Evolutionary conservation across 106 monocot species (phyloP), one percentile per base, ranked within the genome.

Genomic region (Apostasia ramifera): DNA sequence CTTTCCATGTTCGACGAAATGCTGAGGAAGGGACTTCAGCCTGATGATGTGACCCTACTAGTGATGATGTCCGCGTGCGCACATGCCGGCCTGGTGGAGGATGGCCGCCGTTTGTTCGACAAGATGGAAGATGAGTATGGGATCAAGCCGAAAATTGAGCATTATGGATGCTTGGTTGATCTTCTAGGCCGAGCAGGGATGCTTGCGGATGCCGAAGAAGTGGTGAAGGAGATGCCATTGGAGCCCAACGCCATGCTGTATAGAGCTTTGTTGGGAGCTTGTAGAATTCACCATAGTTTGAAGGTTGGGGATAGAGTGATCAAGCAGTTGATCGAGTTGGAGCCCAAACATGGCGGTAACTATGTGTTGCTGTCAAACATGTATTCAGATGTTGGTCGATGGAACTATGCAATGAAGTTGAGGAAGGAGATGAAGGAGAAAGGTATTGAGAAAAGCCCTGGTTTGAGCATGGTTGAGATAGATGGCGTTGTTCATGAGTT

Each of bases 311-410:
- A 80, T 61, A 44, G 51, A 2, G 44, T 67, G 55, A 39, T 67
- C 6, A 6, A 2, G 8, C 11, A 62, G 1, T 58, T 89, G 63
- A 61, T 82, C 15, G 39, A 67, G 54, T 62, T 77, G 43, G 77
- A 80, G 41, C 85, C 89, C 1, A 55, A 50, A 1, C 53, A 85
- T 41, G 75, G 77, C 0, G 82, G 77, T 12, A 82, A 75, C 43
- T 85, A 85, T 47, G 85, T 85, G 39, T 53, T 85, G 53, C 37
- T 77, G 50, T 84, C 89, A n/a, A 90, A 85, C 57, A 59, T 90
- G 53, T 85, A 85, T 53, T 82, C 89, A 5, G 51, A 59, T 4
- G 44, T 43, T 14, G 62, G 63, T 6, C 37, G 61, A 53, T 90
- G 89, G 89, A 79, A 78, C 37, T 78, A 78, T 53, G 85, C 68